Evolutionary conservation across 2,329 filamentous ascomycete genomes (phyloP), one percentile per base, ranked within the genome.

Genomic region (Metarhizium sp.): DNA sequence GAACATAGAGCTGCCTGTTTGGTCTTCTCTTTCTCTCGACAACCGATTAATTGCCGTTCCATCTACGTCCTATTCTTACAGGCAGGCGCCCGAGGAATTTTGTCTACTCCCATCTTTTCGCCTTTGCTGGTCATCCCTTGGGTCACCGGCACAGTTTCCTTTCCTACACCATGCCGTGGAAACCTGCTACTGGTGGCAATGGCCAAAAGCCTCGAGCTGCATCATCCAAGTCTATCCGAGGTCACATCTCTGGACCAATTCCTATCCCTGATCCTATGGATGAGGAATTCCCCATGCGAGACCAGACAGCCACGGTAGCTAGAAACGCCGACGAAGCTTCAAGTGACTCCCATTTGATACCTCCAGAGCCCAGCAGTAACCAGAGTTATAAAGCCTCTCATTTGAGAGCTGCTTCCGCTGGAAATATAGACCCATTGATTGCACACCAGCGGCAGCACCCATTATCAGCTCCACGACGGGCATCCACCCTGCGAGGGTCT

Each of bases 221-320:
- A 59, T 70, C 71, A 59, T 70, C 72, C 59, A 71, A 73, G 60
- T 76, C 77, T 38, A 78, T 85, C 58, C 78, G 82, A 43, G 81
- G 81, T 58, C 79, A 77, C 60, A 85, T 85, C 58, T 85, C 81
- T 34, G 76, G 74, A 6, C 83, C 83, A 14, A 85, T 85, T 50
- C 81, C 81, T 2, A 78, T 85, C 25, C 66, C 71, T 18, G 70
- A 67, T 55, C 64, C 71, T 7, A 60, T 72, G 45, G 78, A 80
- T 56, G 78, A 82, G 58, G 80, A 82, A 56, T 79, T 82, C 60
- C 75, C 78, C 11, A 77, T 79, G 50, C 71, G 75, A 52, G 73
- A 73, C 34, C 73, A 74, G 11, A 69, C 71, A 13, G 61, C 67
- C 25, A 68, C 64, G 32, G 68, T 72, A 6, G 36, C 40, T 29